A percentile compares a stretch with the other conserved stretches of the same genome.
Evolutionary conservation across 352 stramenopile species (phyloP).

Genomic region (Pythium periplocum): DNA sequence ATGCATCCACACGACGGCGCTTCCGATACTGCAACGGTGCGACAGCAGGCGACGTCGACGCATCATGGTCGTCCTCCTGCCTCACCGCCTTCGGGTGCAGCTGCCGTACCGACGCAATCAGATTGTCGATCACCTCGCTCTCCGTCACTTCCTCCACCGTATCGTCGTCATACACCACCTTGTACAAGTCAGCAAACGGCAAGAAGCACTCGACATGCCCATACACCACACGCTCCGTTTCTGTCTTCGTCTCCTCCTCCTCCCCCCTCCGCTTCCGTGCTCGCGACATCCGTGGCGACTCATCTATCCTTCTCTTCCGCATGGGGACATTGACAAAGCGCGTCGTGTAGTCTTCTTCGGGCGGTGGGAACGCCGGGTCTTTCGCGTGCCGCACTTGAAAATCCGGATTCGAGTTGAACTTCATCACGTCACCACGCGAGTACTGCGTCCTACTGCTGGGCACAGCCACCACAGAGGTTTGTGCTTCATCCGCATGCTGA

Average conservation of each 20-base stretch:
- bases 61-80: too few species aligned
- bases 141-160: conserved; percentile 43
- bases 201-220: conserved; percentile 50
- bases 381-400: conserved; percentile 45
- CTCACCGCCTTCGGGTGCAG: too few species aligned
- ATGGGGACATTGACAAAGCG: conserved; percentile 49
- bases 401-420: conserved; percentile 48
- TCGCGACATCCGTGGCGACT: not conserved
- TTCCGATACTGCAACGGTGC: not conserved
- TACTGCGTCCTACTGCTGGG: conserved; percentile 21
- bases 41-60: not conserved
- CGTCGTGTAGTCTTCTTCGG: conserved; percentile 39
- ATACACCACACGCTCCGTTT: not conserved
- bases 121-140: conserved; percentile 48
- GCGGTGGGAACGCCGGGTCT: conserved; percentile 40
- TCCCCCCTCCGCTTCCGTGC: not conserved
- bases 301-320: conserved; percentile 2
- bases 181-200: conserved; percentile 55
- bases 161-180: conserved; percentile 47
- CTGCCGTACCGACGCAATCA: conserved; percentile 34
- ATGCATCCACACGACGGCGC: not conserved
- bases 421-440: conserved; percentile 52
- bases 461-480: too few species aligned
- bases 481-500: too few species aligned
- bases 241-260: not conserved